These are phyloP conservation scores for Litchi chinensis DNA, from an alignment of 345 rosid species.

Conservation along the genomic window DNA sequence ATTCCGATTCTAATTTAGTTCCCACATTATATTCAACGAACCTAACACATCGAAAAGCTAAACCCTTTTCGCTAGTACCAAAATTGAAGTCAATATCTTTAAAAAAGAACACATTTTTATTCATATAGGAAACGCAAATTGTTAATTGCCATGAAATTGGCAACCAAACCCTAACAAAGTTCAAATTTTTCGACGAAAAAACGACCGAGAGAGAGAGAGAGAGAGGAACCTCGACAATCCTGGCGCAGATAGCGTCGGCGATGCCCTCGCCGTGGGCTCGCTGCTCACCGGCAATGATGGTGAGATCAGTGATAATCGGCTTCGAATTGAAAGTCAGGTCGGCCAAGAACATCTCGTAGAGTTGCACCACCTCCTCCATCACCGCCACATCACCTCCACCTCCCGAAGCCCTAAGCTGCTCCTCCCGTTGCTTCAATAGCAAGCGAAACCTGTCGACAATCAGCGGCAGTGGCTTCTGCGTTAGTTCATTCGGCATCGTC, in stretches of 20 bases:
- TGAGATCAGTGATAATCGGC: constrained; percentile 96
- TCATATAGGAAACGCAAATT: neutral
- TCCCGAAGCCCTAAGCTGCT: constrained; percentile 40
- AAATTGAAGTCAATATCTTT: neutral
- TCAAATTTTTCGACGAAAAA: constrained; percentile 5
- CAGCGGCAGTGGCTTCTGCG: constrained; percentile 61
- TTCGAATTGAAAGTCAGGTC: constrained; percentile 91
- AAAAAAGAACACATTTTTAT: neutral
- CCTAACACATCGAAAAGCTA: neutral
- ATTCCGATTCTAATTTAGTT: neutral
- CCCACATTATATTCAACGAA: neutral
- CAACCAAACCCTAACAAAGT: neutral
- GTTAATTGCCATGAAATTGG: no score
- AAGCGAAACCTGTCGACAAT: constrained; percentile 68
- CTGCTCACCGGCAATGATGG: constrained; percentile 93
- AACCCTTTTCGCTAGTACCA: neutral
- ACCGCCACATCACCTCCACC: constrained; percentile 34
- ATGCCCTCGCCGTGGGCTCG: constrained; percentile 76
- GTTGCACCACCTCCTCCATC: constrained; percentile 64
- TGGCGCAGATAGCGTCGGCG: constrained; percentile 82
- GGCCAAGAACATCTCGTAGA: constrained; percentile 65
- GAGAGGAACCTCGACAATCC: constrained; percentile 75
- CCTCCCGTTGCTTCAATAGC: constrained; percentile 64
- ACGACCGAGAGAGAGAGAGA: no score
- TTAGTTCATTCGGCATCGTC: constrained; percentile 56